Base-by-base conservation (phyloP, 2,329 filamentous ascomycete species). In the Fusarium decemcellulare region DNA sequence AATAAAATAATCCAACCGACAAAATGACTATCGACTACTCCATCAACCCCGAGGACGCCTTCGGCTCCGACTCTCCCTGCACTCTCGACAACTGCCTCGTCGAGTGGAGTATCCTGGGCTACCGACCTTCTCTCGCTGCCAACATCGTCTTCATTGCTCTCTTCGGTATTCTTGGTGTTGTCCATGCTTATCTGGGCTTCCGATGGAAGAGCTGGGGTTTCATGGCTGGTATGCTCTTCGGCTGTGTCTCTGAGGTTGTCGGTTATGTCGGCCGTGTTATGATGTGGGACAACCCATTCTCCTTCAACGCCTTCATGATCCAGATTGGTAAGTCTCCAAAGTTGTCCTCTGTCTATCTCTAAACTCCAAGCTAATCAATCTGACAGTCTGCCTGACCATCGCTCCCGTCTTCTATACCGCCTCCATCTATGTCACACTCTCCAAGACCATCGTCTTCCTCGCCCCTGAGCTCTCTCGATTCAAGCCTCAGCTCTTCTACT, bases 351-450 rank as follows among this genome's bases (percentile, higher is more conserved):
- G 32, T 18, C 36, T 11, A 9, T 23, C 34, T 12, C 23, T 5
- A 8, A 2, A 16, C 2, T 6, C 44, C 27, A 58, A 50, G 56
- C 68, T 59, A 47, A 63, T 18, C 16, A 27, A 0, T 18, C 30
- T 12, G 27, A 23, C 52, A 88, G 85, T 76, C 64, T 90, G 87
- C 77, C 82, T 92, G 53, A 91, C 88, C 5, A 76, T 78, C 65
- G 81, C 79, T 10, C 81, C 81, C 55, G 80, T 83, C 63, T 83
- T 81, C 68, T 83, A 88, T 85, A 70, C 87, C 30, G 90, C 90
- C 0, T 88, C 88, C 62, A 89, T 92, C 74, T 93, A 92, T 76
- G 85, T 92, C 57, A 90, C 88, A 32, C 83, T 91, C 32, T 79
- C 77, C 67, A 80, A 80, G 66, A 72, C 78, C 7, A 84, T 84